phyloP scores from a whole-genome alignment of 140 eudicot species.

The Erigeron philadelphicus region DNA sequence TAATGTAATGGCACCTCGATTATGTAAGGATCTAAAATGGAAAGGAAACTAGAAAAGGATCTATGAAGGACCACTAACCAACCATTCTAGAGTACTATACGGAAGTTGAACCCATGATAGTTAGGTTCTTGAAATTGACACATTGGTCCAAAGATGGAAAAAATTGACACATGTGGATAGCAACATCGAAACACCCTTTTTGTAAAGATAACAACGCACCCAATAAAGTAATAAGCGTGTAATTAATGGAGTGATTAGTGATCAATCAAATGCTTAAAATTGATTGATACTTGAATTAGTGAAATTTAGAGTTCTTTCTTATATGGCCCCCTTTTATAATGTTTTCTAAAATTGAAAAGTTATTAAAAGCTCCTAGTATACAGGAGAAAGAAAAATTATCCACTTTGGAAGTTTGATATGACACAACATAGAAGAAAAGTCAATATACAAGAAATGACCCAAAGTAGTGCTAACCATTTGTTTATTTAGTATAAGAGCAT shows the following conservation, averaged over 20 bases:
- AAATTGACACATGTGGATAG: conserved; percentile 17
- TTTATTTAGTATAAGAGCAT: conserved; percentile 4
- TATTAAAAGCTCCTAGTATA: conserved; percentile 2
- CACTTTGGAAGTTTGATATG: conserved; percentile 17
- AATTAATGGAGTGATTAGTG: conserved; percentile 6
- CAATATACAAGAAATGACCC: conserved; percentile 15
- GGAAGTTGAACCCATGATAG: conserved; percentile 23
- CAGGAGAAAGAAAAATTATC: background rate
- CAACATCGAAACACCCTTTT: conserved; percentile 14
- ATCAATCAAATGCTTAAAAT: conserved; percentile 25
- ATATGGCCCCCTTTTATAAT: background rate
- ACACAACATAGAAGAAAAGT: conserved; percentile 23
- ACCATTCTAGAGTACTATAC: conserved; percentile 22
- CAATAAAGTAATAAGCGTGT: conserved; percentile 19
- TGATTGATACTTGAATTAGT: conserved; percentile 22
- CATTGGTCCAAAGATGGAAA: conserved; percentile 17
- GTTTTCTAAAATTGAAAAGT: background rate
- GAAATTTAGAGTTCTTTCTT: conserved; percentile 1
- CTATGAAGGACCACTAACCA: conserved; percentile 22
- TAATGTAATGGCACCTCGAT: conserved; percentile 16
- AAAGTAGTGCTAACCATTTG: background rate
- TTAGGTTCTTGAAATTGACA: conserved; percentile 34
- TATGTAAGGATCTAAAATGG: conserved; percentile 20
- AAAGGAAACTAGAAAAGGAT: conserved; percentile 20
- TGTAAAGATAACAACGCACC: conserved; percentile 14